A percentile compares a stretch with the other conserved stretches of the same genome.
Evolutionary conservation across 2,329 filamentous ascomycete species (phyloP).

Genomic region (Claviceps cyperi): DNA sequence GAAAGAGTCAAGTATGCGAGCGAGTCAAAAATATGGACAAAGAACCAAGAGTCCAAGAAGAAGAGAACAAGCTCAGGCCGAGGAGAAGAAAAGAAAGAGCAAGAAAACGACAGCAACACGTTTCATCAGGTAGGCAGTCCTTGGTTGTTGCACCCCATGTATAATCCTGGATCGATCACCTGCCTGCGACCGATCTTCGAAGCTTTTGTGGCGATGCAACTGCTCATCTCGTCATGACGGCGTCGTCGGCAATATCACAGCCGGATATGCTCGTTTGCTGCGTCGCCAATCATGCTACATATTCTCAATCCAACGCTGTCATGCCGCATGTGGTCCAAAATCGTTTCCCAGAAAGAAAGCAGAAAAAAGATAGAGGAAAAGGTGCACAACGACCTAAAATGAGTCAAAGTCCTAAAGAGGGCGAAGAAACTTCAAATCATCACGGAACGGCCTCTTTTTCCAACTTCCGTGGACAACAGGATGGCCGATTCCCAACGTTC

Average conservation of each 20-base stretch:
- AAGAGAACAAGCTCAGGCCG: not conserved
- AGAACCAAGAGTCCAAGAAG: not conserved
- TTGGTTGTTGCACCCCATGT: not conserved
- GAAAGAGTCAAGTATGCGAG: not conserved
- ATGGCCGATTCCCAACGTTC: not conserved
- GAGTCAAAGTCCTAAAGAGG: not conserved
- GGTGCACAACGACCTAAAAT: not conserved
- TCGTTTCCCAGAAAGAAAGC: conserved; percentile 2
- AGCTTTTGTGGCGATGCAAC: not conserved
- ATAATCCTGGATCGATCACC: not conserved
- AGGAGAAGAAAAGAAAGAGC: not conserved
- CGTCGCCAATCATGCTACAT: conserved; percentile 5
- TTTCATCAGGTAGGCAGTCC: not conserved
- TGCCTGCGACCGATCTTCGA: not conserved
- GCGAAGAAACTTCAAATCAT: not conserved
- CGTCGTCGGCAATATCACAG: not conserved
- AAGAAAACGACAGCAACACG: not conserved
- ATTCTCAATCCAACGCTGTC: conserved; percentile 6
- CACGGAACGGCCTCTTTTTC: not conserved
- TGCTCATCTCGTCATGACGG: not conserved
- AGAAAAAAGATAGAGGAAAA: not conserved
- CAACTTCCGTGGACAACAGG: not conserved
- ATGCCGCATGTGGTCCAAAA: not conserved
- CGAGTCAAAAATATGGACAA: not conserved
- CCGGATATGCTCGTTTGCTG: not conserved